Conservation (phyloP, 1,139 yeast genomes). For the Nakaseomyces glabratus region DNA sequence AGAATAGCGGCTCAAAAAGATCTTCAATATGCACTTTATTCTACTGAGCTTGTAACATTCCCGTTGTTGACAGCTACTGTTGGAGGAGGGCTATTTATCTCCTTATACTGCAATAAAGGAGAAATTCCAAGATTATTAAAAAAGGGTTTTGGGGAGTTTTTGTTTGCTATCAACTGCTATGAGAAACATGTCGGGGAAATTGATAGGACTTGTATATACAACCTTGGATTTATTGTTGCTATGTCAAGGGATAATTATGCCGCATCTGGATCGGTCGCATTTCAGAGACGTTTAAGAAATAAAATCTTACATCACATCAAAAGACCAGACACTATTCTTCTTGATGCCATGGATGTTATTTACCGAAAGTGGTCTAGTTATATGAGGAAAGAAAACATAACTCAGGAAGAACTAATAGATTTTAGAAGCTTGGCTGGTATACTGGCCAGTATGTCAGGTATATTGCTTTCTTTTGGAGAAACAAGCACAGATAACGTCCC, state of each 20-base stretch:
- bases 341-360: slow-evolving; percentile 54
- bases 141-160: slow-evolving; percentile 16
- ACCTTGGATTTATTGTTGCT: slow-evolving; percentile 41
- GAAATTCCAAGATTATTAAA: slow-evolving; percentile 18
- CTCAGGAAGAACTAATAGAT: slow-evolving; percentile 32
- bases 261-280: slow-evolving; percentile 72
- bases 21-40: slow-evolving; percentile 11
- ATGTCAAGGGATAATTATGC: slow-evolving; percentile 51
- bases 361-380: slow-evolving; percentile 43
- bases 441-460: slow-evolving; percentile 50
- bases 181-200: slow-evolving; percentile 16
- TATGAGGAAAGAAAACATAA: slow-evolving; percentile 11
- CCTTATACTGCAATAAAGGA: slow-evolving; percentile 21
- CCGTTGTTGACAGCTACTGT: slow-evolving; percentile 21
- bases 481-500: slow-evolving; percentile 29
- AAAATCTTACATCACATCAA: slow-evolving; percentile 45
- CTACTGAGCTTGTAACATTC: slow-evolving; percentile 18
- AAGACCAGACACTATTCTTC: slow-evolving; percentile 50
- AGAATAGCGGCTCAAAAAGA: slow-evolving; percentile 13
- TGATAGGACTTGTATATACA: slow-evolving; percentile 26
- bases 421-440: slow-evolving; percentile 56
- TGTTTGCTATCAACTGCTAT: slow-evolving; percentile 17
- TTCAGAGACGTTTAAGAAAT: slow-evolving; percentile 57
- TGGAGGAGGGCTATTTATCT: slow-evolving; percentile 26
- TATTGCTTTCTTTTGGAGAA: slow-evolving; percentile 36